Base-by-base conservation (phyloP, 768 basidiomycete species). In the Boletellus ananiceps region DNA sequence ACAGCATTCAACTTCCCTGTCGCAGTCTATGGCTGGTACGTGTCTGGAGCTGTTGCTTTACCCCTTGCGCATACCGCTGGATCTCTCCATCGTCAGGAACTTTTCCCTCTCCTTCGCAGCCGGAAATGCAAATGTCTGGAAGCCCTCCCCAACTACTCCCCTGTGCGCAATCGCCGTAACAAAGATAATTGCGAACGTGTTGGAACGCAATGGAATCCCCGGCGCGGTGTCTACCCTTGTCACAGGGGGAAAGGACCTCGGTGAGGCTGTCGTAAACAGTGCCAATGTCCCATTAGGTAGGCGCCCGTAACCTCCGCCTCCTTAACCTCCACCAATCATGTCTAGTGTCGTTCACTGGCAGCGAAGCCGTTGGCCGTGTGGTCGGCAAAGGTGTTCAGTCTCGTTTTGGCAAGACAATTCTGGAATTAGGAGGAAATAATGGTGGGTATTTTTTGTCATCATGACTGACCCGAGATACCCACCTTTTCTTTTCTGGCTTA, bases 1-100 rank as follows among this genome's bases (percentile, higher is more conserved):
- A 86, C 90, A 18, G 95, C 95, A 0, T 97, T 96, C 75, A 98
- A 98, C 67, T 98, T 97, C 65, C 95, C 95, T 9, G 84, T 91
- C 37, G 93, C 93, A 31, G 91, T 94, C 38, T 92, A 90, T 67
- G 91, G 91, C 56, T 93, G 91, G 90, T 86, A 68, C 35, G 72
- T 59, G 36, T 40, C 34, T 52, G 36, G n/a, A 33, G 32, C 23
- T 37, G 48, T 15, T 19, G 25, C 47, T 13, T 29, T 23, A 8
- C 47, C 37, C 49, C 49, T 43, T 48, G 35, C 38, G 19, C 42
- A 44, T 25, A 42, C 36, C 21, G 34, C 35, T 32, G 41, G 40
- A 50, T 55, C 46, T 63, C 29, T 47, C 38, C 50, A 18, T 40
- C 52, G 44, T 27, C 60, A 93, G 93, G 93, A 97, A 97, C 68